A percentile compares a stretch with the other conserved stretches of the same genome.
Conservation (phyloP, 306 rosid species). For the Neltuma alba region DNA sequence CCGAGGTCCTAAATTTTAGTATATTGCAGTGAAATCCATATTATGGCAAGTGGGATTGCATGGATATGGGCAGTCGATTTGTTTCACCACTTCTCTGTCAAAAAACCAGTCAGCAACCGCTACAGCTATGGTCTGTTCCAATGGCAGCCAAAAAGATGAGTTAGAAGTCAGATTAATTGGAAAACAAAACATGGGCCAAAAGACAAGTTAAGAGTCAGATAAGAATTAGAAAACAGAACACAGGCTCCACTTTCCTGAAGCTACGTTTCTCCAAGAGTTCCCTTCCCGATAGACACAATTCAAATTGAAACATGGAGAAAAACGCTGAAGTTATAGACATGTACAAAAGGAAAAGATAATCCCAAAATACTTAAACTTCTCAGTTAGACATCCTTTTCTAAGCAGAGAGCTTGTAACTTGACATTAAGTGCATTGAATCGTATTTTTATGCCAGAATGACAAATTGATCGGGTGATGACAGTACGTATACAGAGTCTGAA, state of each 20-base stretch:
- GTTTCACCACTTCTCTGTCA: conserved; percentile 51
- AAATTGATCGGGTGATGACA: conserved; percentile 23
- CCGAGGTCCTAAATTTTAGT: conserved; percentile 26
- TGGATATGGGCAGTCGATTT: conserved; percentile 81
- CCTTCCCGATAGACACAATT: background rate
- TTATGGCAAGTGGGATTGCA: conserved; percentile 89
- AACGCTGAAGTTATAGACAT: background rate
- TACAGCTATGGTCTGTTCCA: conserved; percentile 86
- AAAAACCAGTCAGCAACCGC: conserved; percentile 92
- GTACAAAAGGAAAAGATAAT: background rate
- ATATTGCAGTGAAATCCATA: conserved; percentile 52
- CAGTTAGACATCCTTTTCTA: conserved; percentile 18
- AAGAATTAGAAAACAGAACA: background rate
- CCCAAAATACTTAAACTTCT: conserved; percentile 9
- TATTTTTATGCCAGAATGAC: conserved; percentile 20
- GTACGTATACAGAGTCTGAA: conserved; percentile 8
- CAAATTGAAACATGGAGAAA: conserved; percentile 17
- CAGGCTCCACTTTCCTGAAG: background rate
- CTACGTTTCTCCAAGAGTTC: conserved; percentile 1
- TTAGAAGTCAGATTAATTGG: conserved; percentile 5
- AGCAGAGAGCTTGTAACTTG: conserved; percentile 8
- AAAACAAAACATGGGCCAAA: background rate
- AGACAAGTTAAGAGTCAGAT: conserved; percentile 14
- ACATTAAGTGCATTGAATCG: background rate
- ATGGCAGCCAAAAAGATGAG: conserved; percentile 23